phyloP scores from a whole-genome alignment of 208 protist species.

The Balamuthia mandrillaris region DNA sequence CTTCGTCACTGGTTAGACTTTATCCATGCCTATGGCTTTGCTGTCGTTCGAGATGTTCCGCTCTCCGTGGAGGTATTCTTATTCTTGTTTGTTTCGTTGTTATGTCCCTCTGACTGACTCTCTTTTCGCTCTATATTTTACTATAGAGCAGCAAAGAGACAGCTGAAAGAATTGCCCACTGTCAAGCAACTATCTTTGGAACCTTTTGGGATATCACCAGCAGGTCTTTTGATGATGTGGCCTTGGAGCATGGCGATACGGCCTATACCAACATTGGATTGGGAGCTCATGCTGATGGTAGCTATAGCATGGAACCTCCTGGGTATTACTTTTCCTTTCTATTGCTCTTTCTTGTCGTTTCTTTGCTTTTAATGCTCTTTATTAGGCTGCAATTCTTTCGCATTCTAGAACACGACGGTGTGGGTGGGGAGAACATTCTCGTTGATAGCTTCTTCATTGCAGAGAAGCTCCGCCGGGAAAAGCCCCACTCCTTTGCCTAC shows the following conservation, averaged over 20 bases:
- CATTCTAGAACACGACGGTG: constrained; percentile 13
- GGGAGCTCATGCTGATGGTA: neutral
- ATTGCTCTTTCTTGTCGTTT: neutral
- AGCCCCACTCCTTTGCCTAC: neutral
- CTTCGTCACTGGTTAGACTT: no score
- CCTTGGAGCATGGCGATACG: constrained; percentile 3
- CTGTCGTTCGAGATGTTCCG: no score
- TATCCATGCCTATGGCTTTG: no score
- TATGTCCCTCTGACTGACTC: no score
- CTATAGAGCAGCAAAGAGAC: neutral
- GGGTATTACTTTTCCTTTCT: neutral
- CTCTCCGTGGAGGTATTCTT: no score
- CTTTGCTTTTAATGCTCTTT: neutral
- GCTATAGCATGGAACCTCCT: constrained; percentile 28
- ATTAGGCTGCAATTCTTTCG: constrained; percentile 14
- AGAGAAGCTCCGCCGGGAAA: neutral
- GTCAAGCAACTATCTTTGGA: no score
- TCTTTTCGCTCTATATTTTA: no score
- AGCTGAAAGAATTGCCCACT: no score
- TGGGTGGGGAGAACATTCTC: neutral
- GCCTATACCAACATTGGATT: constrained; percentile 10
- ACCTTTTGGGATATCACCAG: constrained; percentile 21
- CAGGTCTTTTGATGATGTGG: no score
- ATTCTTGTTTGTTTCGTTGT: no score
- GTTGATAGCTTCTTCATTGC: constrained; percentile 18